A percentile compares a stretch with the other conserved stretches of the same genome.
phyloP scores from a whole-genome alignment of 345 rosid species.

The Euphorbia lathyris region DNA sequence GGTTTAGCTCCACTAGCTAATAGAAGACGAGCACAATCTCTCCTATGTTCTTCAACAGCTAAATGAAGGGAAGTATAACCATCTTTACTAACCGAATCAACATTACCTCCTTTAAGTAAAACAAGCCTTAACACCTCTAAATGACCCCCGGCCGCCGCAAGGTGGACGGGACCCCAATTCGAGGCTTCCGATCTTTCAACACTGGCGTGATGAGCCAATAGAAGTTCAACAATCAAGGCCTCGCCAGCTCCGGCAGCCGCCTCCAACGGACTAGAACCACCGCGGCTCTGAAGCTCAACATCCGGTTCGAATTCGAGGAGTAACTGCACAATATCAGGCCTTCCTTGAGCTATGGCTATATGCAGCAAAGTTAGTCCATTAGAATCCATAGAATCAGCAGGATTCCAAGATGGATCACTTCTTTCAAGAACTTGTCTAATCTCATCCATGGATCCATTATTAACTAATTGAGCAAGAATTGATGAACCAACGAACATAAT shows the following conservation, averaged over 20 bases:
- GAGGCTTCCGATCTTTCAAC: slow-evolving; percentile 44
- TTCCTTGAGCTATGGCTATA: slow-evolving; percentile 43
- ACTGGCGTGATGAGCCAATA: slow-evolving; percentile 47
- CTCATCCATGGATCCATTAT: slow-evolving; percentile 50
- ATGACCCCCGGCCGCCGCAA: slow-evolving; percentile 44
- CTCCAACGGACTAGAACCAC: slow-evolving; percentile 48
- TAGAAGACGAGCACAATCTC: slow-evolving; percentile 45
- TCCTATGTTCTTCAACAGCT: slow-evolving; percentile 41
- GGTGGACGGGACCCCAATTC: slow-evolving; percentile 48
- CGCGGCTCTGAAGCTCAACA: slow-evolving; percentile 36
- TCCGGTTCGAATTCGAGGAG: slow-evolving; percentile 51
- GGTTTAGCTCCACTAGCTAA: slow-evolving; percentile 44
- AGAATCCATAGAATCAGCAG: slow-evolving; percentile 39
- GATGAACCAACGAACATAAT: slow-evolving; percentile 56
- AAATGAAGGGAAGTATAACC: slow-evolving; percentile 52
- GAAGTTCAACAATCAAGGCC: slow-evolving; percentile 51
- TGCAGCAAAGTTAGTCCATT: slow-evolving; percentile 53
- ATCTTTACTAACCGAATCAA: slow-evolving; percentile 41
- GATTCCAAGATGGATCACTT: slow-evolving; percentile 47
- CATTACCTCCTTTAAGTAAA: slow-evolving; percentile 46
- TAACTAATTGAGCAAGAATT: slow-evolving; percentile 44
- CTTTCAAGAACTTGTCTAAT: slow-evolving; percentile 54
- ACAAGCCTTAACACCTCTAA: slow-evolving; percentile 49
- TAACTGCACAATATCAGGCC: slow-evolving; percentile 52
- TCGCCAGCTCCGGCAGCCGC: slow-evolving; percentile 51